Conservation (phyloP, 495 filamentous ascomycete genomes). For the Penicillium angulare region DNA sequence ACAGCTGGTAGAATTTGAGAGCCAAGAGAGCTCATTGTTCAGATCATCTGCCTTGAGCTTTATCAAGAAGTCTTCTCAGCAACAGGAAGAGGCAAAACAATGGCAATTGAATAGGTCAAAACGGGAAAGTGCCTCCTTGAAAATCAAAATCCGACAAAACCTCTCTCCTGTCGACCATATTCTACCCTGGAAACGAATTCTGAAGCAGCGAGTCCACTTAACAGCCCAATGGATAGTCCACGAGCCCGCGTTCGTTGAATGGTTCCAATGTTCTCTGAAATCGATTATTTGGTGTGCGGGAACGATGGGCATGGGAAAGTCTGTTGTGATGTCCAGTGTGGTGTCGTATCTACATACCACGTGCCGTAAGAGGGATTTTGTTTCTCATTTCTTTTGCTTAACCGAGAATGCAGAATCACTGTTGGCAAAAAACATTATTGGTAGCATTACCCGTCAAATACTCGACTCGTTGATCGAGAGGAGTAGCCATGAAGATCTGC, state of each 20-base stretch:
- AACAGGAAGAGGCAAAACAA: slow-evolving; percentile 4
- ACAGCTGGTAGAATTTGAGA: slow-evolving; percentile 15
- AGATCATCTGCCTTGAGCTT: background rate
- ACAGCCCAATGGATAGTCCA: slow-evolving; percentile 11
- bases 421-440: slow-evolving; percentile 18
- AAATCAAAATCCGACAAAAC: slow-evolving; percentile 1
- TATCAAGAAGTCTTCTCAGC: background rate
- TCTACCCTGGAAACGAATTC: slow-evolving; percentile 1
- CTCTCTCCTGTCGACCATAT: slow-evolving; percentile 6
- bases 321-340: slow-evolving; percentile 23
- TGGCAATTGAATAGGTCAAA: slow-evolving; percentile 4
- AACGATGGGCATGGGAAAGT: slow-evolving; percentile 29
- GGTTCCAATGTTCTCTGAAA: background rate
- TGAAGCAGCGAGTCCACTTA: background rate
- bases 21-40: slow-evolving; percentile 7
- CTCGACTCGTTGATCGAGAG: slow-evolving; percentile 11
- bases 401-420: slow-evolving; percentile 16
- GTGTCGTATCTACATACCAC: slow-evolving; percentile 10
- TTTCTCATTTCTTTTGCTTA: slow-evolving; percentile 20
- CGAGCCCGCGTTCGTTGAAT: background rate
- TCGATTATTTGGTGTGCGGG: slow-evolving; percentile 26
- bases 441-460: slow-evolving; percentile 15
- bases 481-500: background rate
- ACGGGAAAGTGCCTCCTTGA: slow-evolving; percentile 4
- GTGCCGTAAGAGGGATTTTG: slow-evolving; percentile 1